Evolutionary conservation across 2,329 filamentous ascomycete species (phyloP).

Genomic region (Orbilia blumenaviensis): DNA sequence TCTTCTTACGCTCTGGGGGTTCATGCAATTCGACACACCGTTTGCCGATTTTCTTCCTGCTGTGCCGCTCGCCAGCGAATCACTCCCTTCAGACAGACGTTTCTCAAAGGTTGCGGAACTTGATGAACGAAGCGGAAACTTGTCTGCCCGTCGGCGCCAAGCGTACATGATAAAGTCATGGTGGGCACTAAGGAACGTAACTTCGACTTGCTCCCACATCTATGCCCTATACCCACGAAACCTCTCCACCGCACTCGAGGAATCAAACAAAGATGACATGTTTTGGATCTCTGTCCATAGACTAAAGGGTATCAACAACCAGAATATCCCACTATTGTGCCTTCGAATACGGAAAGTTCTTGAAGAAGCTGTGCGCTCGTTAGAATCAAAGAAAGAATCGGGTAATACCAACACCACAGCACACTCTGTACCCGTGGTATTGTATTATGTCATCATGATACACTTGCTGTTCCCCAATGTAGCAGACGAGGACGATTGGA

Average conservation of each 20-base stretch:
- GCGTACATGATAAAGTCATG: conserved; percentile 49
- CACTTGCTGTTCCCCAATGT: conserved; percentile 52
- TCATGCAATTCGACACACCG: conserved; percentile 55
- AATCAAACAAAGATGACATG: conserved; percentile 38
- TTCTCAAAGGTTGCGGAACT: conserved; percentile 45
- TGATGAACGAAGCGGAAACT: conserved; percentile 45
- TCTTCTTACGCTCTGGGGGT: conserved; percentile 48
- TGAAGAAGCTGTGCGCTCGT: conserved; percentile 43
- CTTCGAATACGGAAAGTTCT: conserved; percentile 48
- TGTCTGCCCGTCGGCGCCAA: conserved; percentile 42
- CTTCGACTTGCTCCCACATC: conserved; percentile 53
- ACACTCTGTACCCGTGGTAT: conserved; percentile 27
- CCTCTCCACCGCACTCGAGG: conserved; percentile 13
- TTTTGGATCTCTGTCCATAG: conserved; percentile 48
- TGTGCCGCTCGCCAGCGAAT: conserved; percentile 37
- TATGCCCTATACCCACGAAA: conserved; percentile 52
- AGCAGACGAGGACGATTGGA: conserved; percentile 35
- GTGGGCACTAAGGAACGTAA: conserved; percentile 51
- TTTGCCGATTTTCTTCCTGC: conserved; percentile 53
- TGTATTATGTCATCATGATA: conserved; percentile 54
- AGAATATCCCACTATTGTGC: conserved; percentile 47
- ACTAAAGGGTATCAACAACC: conserved; percentile 49
- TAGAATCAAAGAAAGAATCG: conserved; percentile 26
- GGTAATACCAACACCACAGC: background rate
- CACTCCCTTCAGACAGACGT: conserved; percentile 35